Conservation (phyloP, 1,284 basidiomycete species). For the Mrakiaceae sp. region DNA sequence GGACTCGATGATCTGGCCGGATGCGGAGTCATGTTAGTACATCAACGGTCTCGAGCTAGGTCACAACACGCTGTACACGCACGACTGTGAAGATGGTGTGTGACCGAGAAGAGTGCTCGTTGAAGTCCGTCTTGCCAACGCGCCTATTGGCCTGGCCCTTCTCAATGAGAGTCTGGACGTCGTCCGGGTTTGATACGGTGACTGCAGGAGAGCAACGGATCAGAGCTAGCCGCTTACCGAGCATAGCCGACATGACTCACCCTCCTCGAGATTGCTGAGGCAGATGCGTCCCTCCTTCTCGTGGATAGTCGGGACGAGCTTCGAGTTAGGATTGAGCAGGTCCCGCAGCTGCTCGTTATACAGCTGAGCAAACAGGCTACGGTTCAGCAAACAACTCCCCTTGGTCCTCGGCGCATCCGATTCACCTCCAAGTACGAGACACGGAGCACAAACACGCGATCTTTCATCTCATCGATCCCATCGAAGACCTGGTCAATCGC, state of each 20-base stretch:
- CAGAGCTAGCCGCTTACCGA: constrained; percentile 2
- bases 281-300: constrained; percentile 15
- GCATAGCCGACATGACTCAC: constrained; percentile 19
- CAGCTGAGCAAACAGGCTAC: constrained; percentile 27
- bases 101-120: constrained; percentile 41
- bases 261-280: constrained; percentile 22
- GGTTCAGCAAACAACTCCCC: neutral
- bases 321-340: constrained; percentile 33
- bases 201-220: neutral
- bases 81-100: constrained; percentile 46
- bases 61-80: constrained; percentile 20
- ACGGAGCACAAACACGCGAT: constrained; percentile 32
- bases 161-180: constrained; percentile 40
- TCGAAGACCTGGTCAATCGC: constrained; percentile 45
- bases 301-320: constrained; percentile 31
- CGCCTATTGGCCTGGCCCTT: constrained; percentile 40
- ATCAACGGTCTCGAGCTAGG: constrained; percentile 15
- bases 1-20: constrained; percentile 10
- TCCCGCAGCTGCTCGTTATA: constrained; percentile 48
- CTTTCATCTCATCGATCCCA: constrained; percentile 35
- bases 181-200: constrained; percentile 39
- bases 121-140: constrained; percentile 47
- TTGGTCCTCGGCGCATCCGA: neutral
- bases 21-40: too few relatives aligned
- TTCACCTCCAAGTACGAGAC: constrained; percentile 43